phyloP scores from a whole-genome alignment of 2,329 filamentous ascomycete species.

The Paraconiothyrium brasiliense region DNA sequence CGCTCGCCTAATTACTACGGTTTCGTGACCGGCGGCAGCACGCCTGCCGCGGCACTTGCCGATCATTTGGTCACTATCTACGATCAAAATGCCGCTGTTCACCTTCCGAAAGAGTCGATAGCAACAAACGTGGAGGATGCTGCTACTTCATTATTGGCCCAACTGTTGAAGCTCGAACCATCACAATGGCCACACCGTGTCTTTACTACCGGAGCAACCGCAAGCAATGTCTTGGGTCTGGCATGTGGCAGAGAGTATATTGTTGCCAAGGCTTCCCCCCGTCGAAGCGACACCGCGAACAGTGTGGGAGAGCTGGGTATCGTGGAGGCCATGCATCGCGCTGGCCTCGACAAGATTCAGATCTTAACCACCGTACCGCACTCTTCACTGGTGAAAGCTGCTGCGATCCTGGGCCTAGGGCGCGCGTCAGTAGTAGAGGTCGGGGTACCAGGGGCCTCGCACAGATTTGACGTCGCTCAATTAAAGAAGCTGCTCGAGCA shows the following conservation, averaged over 20 bases:
- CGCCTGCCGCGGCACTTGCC: constrained; percentile 81
- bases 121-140: constrained; percentile 79
- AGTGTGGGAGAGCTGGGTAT: constrained; percentile 76
- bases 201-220: constrained; percentile 80
- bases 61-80: constrained; percentile 83
- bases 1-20: constrained; percentile 71
- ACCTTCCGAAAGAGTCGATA: constrained; percentile 78
- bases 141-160: constrained; percentile 73
- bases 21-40: constrained; percentile 84
- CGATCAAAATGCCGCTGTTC: constrained; percentile 87
- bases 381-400: constrained; percentile 85
- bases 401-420: constrained; percentile 82
- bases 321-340: constrained; percentile 69
- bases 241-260: constrained; percentile 76
- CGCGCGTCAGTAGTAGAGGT: constrained; percentile 72
- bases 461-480: constrained; percentile 73
- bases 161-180: constrained; percentile 69
- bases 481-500: constrained; percentile 69
- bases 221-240: constrained; percentile 71
- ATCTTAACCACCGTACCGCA: constrained; percentile 84
- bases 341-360: constrained; percentile 74
- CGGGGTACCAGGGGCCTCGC: constrained; percentile 63
- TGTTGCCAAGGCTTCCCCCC: constrained; percentile 57
- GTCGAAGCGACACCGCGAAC: constrained; percentile 38
- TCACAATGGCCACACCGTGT: constrained; percentile 74